Conservation (phyloP, 108 stramenopile species). For the Skeletonema grethae region DNA sequence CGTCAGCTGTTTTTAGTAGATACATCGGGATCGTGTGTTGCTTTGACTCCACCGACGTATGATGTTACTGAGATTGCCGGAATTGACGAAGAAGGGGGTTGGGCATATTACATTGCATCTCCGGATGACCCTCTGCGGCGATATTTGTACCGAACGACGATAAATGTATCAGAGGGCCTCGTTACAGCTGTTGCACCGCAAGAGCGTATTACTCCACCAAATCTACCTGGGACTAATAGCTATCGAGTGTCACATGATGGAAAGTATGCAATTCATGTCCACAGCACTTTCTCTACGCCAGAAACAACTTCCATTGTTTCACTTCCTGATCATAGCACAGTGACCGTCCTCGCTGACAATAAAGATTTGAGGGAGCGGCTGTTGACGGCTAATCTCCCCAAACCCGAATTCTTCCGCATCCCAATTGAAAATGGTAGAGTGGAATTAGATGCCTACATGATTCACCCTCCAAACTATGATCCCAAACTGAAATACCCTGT, state of each 20-base stretch:
- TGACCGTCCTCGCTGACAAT: slow-evolving; percentile 41
- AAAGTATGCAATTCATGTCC: slow-evolving; percentile 43
- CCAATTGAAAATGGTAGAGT: slow-evolving; percentile 29
- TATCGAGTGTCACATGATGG: slow-evolving; percentile 46
- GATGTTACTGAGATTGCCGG: slow-evolving; percentile 51
- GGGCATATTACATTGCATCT: slow-evolving; percentile 47
- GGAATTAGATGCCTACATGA: slow-evolving; percentile 46
- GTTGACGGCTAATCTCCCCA: slow-evolving; percentile 28
- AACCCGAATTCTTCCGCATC: slow-evolving; percentile 46
- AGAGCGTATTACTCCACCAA: slow-evolving; percentile 37
- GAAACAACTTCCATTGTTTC: slow-evolving; percentile 42
- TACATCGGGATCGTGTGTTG: slow-evolving; percentile 13
- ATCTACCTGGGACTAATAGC: slow-evolving; percentile 45
- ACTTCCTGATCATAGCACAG: slow-evolving; percentile 38
- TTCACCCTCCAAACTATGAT: slow-evolving; percentile 39
- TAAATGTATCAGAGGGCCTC: slow-evolving; percentile 20
- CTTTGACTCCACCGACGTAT: slow-evolving; percentile 34
- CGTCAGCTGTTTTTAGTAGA: slow-evolving; percentile 50
- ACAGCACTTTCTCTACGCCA: slow-evolving; percentile 36
- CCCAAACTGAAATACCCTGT: slow-evolving; percentile 43
- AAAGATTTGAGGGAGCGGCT: slow-evolving; percentile 39
- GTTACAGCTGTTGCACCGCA: slow-evolving; percentile 14
- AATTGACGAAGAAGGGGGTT: slow-evolving; percentile 43
- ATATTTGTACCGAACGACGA: slow-evolving; percentile 45
- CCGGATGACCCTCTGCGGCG: slow-evolving; percentile 46